phyloP scores from a whole-genome alignment of 139 green algal species.

The Picocystis salinarum region DNA sequence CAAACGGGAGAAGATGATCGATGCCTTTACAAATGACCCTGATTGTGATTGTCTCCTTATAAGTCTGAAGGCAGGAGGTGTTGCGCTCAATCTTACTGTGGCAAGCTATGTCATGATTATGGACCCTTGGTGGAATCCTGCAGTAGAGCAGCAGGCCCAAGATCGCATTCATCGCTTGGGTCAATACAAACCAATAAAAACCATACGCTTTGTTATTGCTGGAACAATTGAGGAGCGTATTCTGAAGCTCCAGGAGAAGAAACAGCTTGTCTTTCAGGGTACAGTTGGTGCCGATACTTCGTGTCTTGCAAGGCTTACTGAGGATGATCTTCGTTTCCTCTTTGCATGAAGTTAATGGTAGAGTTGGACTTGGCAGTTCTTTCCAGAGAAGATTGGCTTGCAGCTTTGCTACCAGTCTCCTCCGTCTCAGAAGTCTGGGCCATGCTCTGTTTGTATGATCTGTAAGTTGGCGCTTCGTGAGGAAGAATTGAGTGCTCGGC shows the following conservation, averaged over 20 bases:
- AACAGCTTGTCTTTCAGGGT: constrained; percentile 71
- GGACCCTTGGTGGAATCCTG: constrained; percentile 66
- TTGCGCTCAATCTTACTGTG: constrained; percentile 75
- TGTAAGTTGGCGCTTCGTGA: too few species aligned
- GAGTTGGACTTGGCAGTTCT: too few species aligned
- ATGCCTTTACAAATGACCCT: constrained; percentile 48
- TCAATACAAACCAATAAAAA: constrained; percentile 66
- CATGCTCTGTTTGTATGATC: too few species aligned
- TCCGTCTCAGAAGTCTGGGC: too few species aligned
- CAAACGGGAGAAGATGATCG: constrained; percentile 44
- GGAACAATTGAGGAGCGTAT: constrained; percentile 71
- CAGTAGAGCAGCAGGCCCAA: constrained; percentile 18
- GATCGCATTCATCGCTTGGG: constrained; percentile 29
- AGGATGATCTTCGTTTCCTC: constrained; percentile 79
- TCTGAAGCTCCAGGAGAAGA: constrained; percentile 80
- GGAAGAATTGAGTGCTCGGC: too few species aligned
- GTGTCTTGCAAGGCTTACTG: constrained; percentile 58
- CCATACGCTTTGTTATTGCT: constrained; percentile 61
- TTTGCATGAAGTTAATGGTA: too few species aligned
- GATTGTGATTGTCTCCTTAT: constrained; percentile 10
- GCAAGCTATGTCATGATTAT: constrained; percentile 63
- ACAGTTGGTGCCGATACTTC: constrained; percentile 61
- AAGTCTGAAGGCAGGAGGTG: constrained; percentile 28
- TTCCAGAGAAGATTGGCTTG: too few species aligned
- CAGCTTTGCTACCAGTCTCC: too few species aligned